Base-by-base conservation (phyloP, 345 rosid species). In the Raphanus sativus region DNA sequence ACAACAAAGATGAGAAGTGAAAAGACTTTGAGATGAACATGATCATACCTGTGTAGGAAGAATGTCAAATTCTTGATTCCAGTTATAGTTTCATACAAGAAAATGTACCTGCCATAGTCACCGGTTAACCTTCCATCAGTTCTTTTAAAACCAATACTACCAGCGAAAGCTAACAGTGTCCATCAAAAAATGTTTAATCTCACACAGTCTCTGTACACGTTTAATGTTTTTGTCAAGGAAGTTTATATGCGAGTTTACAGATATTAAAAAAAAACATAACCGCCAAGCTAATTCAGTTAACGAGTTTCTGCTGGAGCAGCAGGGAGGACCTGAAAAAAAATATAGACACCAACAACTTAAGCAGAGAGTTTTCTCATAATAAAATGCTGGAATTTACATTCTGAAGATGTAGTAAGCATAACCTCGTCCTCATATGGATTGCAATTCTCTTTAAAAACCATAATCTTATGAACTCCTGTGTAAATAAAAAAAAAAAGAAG, bases 381-480 rank as follows among this genome's bases (percentile, higher is more conserved):
- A 8, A 21, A 21, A 32, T 26, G 45, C 8, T n/a, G 55, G 10
- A 17, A 56, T 2, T 29, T 69, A 56, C 67, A 58, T 58, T 40
- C 28, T 36, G 40, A 69, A 56, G 62, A 64, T 33, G 71, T 40
- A 79, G 71, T 30, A 79, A 30, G 63, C 62, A 75, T 83, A 84
- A 84, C 99, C 96, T 92, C 77, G 45, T 92, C 99, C 79, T 92
- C 86, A 36, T 95, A 95, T 2, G 98, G 99, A 84, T 95, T 84
- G 83, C 94, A 92, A 81, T 89, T 87, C 82, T 88, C 84, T 80
- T 81, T 90, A 73, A n/a, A n/a, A 95, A 95, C 98, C 99, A 95
- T 78, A 95, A 78, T 81, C 99, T 87, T 88, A 92, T 65, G 84
- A 95, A 95, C 87, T 95, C 99, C 99, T 92, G 58, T 62, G 58